These are phyloP conservation scores for Fonsecaea monophora DNA, from an alignment of 2,329 filamentous ascomycete species.

Conservation along the genomic window DNA sequence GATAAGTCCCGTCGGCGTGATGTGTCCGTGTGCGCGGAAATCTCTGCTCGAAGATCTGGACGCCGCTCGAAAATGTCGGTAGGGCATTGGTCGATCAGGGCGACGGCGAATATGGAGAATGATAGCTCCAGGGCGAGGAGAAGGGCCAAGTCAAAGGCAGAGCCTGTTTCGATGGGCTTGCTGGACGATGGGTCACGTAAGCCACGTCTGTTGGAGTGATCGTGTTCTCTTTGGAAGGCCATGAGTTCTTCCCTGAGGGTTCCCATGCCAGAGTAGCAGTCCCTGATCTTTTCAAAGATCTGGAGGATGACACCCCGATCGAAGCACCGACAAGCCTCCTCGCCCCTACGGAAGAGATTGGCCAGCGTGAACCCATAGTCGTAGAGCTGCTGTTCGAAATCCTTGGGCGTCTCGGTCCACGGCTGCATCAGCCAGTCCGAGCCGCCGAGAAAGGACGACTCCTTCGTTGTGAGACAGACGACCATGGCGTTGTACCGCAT, in stretches of 20 bases:
- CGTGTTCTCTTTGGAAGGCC: neutral
- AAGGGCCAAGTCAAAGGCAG: neutral
- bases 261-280: neutral
- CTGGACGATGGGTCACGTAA: neutral
- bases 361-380: conserved; percentile 24
- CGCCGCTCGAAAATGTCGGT: neutral
- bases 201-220: neutral
- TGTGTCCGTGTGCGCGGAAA: neutral
- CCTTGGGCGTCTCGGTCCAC: conserved; percentile 16
- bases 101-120: conserved; percentile 11
- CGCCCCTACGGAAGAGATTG: conserved; percentile 4
- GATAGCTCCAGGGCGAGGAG: conserved; percentile 19
- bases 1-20: conserved; percentile 1
- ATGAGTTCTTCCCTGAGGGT: neutral
- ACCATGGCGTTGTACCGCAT: conserved; percentile 25
- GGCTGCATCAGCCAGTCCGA: conserved; percentile 20
- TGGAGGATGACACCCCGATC: neutral
- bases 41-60: neutral
- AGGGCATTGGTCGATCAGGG: conserved; percentile 1
- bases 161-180: neutral
- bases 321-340: neutral
- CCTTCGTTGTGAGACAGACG: conserved; percentile 10
- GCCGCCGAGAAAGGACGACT: conserved; percentile 11
- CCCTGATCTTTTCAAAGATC: conserved; percentile 9
- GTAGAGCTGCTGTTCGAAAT: conserved; percentile 18